phyloP scores from a whole-genome alignment of 192 early-diverging fungal genomes.

The Mortierella antarctica region DNA sequence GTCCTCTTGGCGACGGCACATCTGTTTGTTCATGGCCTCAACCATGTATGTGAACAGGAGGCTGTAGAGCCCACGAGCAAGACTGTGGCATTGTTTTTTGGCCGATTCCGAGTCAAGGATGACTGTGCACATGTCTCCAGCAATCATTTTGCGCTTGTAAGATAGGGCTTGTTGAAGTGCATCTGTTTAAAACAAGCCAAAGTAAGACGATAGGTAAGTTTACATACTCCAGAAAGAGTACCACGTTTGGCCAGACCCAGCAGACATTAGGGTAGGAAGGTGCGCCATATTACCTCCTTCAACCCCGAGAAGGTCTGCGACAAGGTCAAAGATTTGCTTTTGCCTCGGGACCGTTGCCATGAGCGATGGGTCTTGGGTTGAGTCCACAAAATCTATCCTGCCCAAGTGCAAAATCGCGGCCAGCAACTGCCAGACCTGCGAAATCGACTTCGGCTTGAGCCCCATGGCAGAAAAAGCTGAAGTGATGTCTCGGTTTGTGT shows the following conservation, averaged over 20 bases:
- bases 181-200: constrained; percentile 9
- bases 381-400: constrained; percentile 83
- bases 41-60: constrained; percentile 91
- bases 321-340: constrained; percentile 75
- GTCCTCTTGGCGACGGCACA: constrained; percentile 72
- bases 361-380: constrained; percentile 65
- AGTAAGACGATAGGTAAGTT: neutral
- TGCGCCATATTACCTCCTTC: constrained; percentile 34
- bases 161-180: constrained; percentile 71
- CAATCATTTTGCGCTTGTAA: constrained; percentile 86
- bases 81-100: constrained; percentile 78
- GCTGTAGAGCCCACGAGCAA: constrained; percentile 88
- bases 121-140: constrained; percentile 89
- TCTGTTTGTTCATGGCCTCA: constrained; percentile 88
- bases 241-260: no score
- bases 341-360: constrained; percentile 84
- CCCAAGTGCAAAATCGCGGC: constrained; percentile 93
- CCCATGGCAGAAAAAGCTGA: constrained; percentile 72
- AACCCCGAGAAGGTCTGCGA: constrained; percentile 85
- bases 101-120: constrained; percentile 88
- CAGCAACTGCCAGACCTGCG: constrained; percentile 85
- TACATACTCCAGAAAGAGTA: no score
- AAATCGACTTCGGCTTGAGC: constrained; percentile 72
- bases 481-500: constrained; percentile 71
- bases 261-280: no score